These are phyloP conservation scores for Tuber indicum DNA, from an alignment of 495 filamentous ascomycete species.

Conservation along the genomic window DNA sequence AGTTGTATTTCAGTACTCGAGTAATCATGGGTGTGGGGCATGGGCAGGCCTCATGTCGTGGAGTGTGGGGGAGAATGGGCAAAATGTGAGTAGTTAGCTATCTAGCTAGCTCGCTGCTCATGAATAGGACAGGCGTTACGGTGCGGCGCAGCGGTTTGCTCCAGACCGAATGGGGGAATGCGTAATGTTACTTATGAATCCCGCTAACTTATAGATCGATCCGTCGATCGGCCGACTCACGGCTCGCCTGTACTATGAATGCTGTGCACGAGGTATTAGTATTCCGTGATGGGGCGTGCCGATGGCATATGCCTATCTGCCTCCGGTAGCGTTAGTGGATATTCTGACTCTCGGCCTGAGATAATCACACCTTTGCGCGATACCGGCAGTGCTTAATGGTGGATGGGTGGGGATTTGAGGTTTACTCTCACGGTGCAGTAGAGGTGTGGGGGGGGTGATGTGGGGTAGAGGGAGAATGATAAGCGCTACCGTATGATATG, in stretches of 20 bases:
- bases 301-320: background rate
- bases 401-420: background rate
- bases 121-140: background rate
- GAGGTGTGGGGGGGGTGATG: background rate
- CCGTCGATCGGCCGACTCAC: background rate
- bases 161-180: background rate
- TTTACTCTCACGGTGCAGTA: background rate
- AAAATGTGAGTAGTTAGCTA: background rate
- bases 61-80: background rate
- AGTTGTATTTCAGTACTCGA: background rate
- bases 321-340: background rate
- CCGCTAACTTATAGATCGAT: background rate
- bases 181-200: background rate
- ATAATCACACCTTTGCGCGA: no score
- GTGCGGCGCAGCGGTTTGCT: background rate
- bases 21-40: background rate
- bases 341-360: no score
- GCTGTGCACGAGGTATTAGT: background rate
- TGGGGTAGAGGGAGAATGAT: background rate
- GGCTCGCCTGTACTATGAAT: background rate
- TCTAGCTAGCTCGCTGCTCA: background rate
- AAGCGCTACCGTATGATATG: background rate
- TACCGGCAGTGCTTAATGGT: background rate
- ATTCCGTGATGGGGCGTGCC: no score
- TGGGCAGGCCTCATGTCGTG: background rate